A percentile compares a stretch with the other conserved stretches of the same genome.
These are phyloP conservation scores for Ballota nigra DNA, from an alignment of 257 asterid genomes.

Conservation along the genomic window DNA sequence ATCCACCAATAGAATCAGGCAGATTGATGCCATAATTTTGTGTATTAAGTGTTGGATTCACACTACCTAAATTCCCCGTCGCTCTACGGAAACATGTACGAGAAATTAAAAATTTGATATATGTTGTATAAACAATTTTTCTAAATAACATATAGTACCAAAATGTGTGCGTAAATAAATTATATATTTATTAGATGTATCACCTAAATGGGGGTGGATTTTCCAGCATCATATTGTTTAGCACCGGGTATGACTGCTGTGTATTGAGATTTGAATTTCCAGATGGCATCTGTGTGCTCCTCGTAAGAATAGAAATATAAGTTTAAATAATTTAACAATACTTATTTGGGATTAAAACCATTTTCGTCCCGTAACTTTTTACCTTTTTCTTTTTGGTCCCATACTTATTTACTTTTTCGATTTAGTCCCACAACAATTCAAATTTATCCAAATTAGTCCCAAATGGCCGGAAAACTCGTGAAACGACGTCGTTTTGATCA, in stretches of 20 bases:
- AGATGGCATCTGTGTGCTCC: not conserved
- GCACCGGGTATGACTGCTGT: not conserved
- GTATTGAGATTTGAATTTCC: not conserved
- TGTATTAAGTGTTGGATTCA: not conserved
- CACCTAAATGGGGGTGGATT: conserved; percentile 23
- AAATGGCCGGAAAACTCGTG: too few species aligned
- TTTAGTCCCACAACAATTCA: too few species aligned
- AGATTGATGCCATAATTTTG: not conserved
- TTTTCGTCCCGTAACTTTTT: too few species aligned
- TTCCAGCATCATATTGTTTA: not conserved
- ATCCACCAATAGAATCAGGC: not conserved
- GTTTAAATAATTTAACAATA: not conserved
- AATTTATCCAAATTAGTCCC: too few species aligned
- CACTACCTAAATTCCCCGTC: not conserved
- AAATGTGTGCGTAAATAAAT: too few species aligned
- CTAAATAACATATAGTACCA: too few species aligned
- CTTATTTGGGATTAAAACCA: too few species aligned
- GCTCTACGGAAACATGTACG: not conserved
- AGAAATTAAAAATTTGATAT: not conserved
- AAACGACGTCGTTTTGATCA: too few species aligned
- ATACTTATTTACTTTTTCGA: too few species aligned
- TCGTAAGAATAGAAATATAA: not conserved
- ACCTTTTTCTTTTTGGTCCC: too few species aligned
- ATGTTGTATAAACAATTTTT: too few species aligned
- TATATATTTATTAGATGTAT: not conserved